Conservation (phyloP, 1,284 basidiomycete genomes). For the Peniophora sp. region DNA sequence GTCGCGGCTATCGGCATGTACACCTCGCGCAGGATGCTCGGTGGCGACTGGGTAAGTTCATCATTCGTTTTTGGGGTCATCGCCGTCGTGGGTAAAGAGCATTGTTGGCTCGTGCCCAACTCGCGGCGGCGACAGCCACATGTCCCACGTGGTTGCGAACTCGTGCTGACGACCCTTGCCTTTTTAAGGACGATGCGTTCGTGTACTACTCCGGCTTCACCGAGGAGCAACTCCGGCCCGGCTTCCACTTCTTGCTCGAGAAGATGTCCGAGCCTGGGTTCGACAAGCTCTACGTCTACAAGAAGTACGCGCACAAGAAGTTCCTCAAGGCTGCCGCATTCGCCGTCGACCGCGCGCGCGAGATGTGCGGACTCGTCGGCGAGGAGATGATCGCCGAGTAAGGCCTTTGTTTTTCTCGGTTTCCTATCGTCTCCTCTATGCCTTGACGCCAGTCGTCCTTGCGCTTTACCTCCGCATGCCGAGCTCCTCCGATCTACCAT, state of each 20-base stretch:
- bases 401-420: constrained; percentile 6
- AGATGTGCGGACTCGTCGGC: constrained; percentile 15
- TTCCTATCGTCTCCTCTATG: not conserved
- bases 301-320: constrained; percentile 97
- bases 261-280: constrained; percentile 81
- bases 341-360: constrained; percentile 61
- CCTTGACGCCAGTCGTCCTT: constrained; percentile 17
- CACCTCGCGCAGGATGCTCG: constrained; percentile 85
- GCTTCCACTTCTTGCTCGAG: constrained; percentile 80
- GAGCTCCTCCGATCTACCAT: constrained; percentile 7
- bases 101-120: constrained; percentile 12
- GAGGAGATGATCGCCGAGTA: constrained; percentile 4
- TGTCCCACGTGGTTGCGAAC: constrained; percentile 42
- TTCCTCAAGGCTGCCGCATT: constrained; percentile 84
- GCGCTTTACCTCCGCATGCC: constrained; percentile 12
- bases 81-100: constrained; percentile 10
- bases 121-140: not conserved
- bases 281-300: constrained; percentile 82
- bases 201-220: constrained; percentile 92
- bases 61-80: constrained; percentile 12
- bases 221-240: constrained; percentile 82
- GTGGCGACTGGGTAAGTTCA: constrained; percentile 83
- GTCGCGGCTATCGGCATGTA: constrained; percentile 99
- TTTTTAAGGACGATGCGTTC: constrained; percentile 78
- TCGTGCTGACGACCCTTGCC: constrained; percentile 13